Percentiles rank a stretch among this genome's conserved stretches.
phyloP scores from a whole-genome alignment of 2,329 filamentous ascomycete species.

The Trichoderma gracile region DNA sequence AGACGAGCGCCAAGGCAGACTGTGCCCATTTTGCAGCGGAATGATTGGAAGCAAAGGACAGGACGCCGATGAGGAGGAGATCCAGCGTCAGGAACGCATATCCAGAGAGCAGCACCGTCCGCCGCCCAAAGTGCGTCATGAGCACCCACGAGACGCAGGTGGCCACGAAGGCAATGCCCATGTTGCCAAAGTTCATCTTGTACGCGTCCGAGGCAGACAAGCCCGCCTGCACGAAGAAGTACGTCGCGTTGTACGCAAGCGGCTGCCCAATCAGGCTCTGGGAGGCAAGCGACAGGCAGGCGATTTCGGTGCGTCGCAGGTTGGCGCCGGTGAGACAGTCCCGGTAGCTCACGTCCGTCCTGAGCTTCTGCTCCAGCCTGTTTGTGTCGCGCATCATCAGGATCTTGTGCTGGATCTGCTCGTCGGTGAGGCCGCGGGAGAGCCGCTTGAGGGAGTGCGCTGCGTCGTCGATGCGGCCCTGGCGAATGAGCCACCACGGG shows the following conservation, averaged over 20 bases:
- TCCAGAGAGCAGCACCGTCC: conserved; percentile 21
- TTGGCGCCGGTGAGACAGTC: conserved; percentile 45
- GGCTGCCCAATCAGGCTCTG: conserved; percentile 40
- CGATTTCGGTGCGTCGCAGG: conserved; percentile 40
- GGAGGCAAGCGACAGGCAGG: conserved; percentile 42
- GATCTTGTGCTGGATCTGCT: conserved; percentile 24
- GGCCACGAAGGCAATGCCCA: conserved; percentile 37
- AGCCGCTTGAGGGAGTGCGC: conserved; percentile 13
- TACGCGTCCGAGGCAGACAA: conserved; percentile 33
- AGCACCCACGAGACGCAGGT: conserved; percentile 25
- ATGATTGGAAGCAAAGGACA: conserved; percentile 17
- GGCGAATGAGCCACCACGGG: conserved; percentile 45
- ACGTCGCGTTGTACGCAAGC: conserved; percentile 45
- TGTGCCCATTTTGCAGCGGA: conserved; percentile 27
- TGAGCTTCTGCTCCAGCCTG: conserved; percentile 30
- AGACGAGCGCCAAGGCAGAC: conserved; percentile 28
- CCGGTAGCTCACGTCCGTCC: conserved; percentile 33
- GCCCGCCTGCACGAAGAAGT: conserved; percentile 45
- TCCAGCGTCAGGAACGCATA: conserved; percentile 16
- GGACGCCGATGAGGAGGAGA: conserved; percentile 24
- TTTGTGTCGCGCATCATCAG: conserved; percentile 16
- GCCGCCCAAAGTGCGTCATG: conserved; percentile 25
- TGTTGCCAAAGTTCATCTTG: conserved; percentile 44
- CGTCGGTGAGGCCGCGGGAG: conserved; percentile 18
- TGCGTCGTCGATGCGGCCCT: conserved; percentile 38